A percentile compares a stretch with the other conserved stretches of the same genome.
Evolutionary conservation across 495 filamentous ascomycete genomes (phyloP).

Genomic region (Sabuloglossum arenarium): DNA sequence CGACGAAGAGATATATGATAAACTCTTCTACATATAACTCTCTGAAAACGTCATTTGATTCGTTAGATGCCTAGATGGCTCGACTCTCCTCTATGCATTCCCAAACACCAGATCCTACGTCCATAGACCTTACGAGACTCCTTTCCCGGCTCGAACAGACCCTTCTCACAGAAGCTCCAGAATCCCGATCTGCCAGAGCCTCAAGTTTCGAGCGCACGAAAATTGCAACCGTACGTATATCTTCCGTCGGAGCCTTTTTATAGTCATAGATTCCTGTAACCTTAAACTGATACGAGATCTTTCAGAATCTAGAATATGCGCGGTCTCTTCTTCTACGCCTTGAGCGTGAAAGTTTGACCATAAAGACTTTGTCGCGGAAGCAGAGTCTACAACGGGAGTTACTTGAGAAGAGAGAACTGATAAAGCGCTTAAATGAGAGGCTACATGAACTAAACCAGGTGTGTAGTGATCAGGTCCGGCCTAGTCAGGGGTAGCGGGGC

Average conservation of each 20-base stretch:
- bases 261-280: background rate
- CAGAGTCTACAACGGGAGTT: slow-evolving; percentile 49
- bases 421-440: slow-evolving; percentile 37
- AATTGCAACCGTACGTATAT: slow-evolving; percentile 35
- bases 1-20: background rate
- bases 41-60: background rate
- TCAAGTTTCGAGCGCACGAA: slow-evolving; percentile 53
- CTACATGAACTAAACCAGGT: slow-evolving; percentile 40
- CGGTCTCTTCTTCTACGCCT: slow-evolving; percentile 51
- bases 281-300: background rate
- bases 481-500: slow-evolving; percentile 6
- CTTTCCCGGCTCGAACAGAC: slow-evolving; percentile 52
- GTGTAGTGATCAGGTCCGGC: slow-evolving; percentile 9
- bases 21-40: background rate
- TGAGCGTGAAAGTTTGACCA: slow-evolving; percentile 45
- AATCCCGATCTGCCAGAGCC: slow-evolving; percentile 33
- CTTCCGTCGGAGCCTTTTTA: background rate
- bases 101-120: slow-evolving; percentile 10
- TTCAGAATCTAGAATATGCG: slow-evolving; percentile 63
- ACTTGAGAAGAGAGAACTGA: slow-evolving; percentile 34
- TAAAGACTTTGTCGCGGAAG: slow-evolving; percentile 43
- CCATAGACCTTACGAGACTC: slow-evolving; percentile 49
- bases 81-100: background rate
- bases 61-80: background rate
- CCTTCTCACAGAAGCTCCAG: slow-evolving; percentile 42